phyloP scores from a whole-genome alignment of 331 rosid genomes.

The Prunus yedoensis region DNA sequence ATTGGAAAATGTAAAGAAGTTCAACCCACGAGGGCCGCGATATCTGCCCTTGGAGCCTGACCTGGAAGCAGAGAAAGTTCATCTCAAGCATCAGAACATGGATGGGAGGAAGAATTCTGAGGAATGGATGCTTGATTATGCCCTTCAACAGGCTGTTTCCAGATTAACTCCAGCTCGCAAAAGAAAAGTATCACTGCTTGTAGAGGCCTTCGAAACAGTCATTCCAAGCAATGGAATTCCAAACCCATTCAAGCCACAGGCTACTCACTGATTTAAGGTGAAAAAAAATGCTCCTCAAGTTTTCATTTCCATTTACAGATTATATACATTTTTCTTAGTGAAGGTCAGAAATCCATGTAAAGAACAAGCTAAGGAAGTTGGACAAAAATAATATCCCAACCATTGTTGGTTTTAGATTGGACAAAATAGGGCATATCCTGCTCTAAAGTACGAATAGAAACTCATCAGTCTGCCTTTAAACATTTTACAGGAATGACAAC shows the following conservation, averaged over 20 bases:
- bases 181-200: constrained; percentile 80
- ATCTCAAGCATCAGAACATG: constrained; percentile 61
- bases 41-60: constrained; percentile 52
- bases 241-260: constrained; percentile 25
- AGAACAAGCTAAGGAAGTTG: neutral
- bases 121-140: constrained; percentile 98
- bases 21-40: constrained; percentile 56
- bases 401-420: neutral
- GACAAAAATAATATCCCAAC: neutral
- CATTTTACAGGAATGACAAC: neutral
- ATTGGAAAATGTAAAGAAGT: constrained; percentile 62
- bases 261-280: constrained; percentile 5
- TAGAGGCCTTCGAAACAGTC: constrained; percentile 93
- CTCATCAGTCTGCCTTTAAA: neutral
- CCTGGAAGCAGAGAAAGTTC: constrained; percentile 60
- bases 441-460: neutral
- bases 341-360: neutral
- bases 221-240: constrained; percentile 50
- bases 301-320: neutral
- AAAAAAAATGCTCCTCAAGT: neutral
- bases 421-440: no score
- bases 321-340: neutral
- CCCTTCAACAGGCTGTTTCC: constrained; percentile 78
- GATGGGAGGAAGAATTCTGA: constrained; percentile 71
- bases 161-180: constrained; percentile 80